Evolutionary conservation across 164 flowering plant species (phyloP), one percentile per base, ranked within the genome.

Genomic region (Warburgia ugandensis): DNA sequence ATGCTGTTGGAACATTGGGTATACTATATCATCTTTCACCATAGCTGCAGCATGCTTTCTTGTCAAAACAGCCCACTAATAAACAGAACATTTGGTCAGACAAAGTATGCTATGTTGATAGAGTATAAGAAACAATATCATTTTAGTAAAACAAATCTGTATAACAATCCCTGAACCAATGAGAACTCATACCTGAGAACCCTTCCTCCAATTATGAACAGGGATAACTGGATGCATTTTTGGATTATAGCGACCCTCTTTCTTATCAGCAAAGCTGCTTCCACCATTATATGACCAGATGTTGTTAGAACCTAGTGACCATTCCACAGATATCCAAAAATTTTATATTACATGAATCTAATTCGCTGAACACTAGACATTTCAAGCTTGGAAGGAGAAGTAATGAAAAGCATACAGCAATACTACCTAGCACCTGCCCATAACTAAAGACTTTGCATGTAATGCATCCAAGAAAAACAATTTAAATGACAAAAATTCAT

Each of bases 141-240:
- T 35, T 13, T 3, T 19, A 27, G 4, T 9, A 55, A 33, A 45
- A 13, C 13, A 44, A 25, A 25, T 12, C 6, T 6, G 17, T 25
- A 1, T 3, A 26, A 45, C 27, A 12, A 14, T 22, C 29, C n/a
- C n/a, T n/a, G n/a, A n/a, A n/a, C n/a, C n/a, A n/a, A n/a, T n/a
- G n/a, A n/a, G n/a, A n/a, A n/a, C n/a, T n/a, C n/a, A n/a, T 69
- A 92, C 99, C 95, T 92, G 99, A 67, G 99, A 92, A 48, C 99
- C 99, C 76, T 92, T 92, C 64, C 99, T 84, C 99, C 99, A 92
- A 65, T 78, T 77, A 30, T 73, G 62, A 57, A 78, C 88, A 61
- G 94, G 95, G 64, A 92, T 73, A 45, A 77, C 61, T 16, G 96
- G 94, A 68, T 76, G 48, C 99, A 92, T 92, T 71, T 74, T 84